phyloP scores from a whole-genome alignment of 768 basidiomycete genomes.

The Rossbeevera mucosa region DNA sequence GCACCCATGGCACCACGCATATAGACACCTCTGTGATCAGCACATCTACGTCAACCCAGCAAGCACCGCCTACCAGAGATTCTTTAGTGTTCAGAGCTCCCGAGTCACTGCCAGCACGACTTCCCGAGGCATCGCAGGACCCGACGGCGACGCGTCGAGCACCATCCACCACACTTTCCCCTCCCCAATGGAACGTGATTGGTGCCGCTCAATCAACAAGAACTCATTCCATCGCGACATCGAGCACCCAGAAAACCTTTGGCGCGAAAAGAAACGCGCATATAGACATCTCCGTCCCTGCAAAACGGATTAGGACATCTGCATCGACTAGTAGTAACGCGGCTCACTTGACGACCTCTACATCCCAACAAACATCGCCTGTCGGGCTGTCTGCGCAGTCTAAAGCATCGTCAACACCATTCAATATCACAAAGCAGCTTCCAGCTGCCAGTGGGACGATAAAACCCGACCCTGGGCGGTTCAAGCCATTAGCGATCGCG shows the following conservation, averaged over 20 bases:
- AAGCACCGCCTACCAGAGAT: not conserved
- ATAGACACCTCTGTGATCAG: no score
- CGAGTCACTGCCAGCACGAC: not conserved
- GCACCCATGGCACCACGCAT: no score
- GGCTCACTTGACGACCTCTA: not conserved
- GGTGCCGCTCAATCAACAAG: not conserved
- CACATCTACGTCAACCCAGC: no score
- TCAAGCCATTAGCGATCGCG: conserved; percentile 12
- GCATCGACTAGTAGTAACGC: not conserved
- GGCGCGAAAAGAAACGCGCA: conserved; percentile 19
- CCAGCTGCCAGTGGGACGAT: not conserved
- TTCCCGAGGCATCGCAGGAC: not conserved
- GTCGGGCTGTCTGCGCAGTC: not conserved
- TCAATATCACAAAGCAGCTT: not conserved
- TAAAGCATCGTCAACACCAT: not conserved
- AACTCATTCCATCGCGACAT: not conserved
- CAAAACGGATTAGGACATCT: conserved; percentile 13
- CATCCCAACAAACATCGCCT: not conserved
- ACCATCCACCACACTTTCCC: not conserved
- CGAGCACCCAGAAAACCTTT: not conserved
- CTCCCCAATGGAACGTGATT: not conserved
- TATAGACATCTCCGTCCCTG: conserved; percentile 11
- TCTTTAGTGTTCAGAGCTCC: conserved; percentile 8
- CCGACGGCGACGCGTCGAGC: not conserved
- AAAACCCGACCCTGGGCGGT: conserved; percentile 7